phyloP scores from a whole-genome alignment of 441 rosid genomes.

The Bruguiera hainesii region DNA sequence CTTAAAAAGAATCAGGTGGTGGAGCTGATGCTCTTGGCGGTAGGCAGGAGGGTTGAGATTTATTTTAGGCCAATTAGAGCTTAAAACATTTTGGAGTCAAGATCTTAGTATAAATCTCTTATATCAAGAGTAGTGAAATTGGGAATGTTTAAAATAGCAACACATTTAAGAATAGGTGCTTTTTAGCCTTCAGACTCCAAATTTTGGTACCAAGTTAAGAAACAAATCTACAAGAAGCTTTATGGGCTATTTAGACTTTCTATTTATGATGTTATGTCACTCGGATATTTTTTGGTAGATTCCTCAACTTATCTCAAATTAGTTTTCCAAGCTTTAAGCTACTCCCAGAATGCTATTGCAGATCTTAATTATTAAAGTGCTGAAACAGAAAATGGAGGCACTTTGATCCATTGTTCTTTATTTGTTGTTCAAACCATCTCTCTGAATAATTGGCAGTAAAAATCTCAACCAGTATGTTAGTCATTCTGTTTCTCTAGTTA shows the following conservation, averaged over 20 bases:
- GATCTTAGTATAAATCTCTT: neutral
- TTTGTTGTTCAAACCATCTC: neutral
- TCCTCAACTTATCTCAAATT: neutral
- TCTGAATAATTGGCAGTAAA: neutral
- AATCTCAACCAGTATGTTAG: too few species aligned
- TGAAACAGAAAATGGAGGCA: too few species aligned
- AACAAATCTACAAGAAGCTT: neutral
- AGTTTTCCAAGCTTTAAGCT: conserved; percentile 1
- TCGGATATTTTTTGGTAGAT: conserved; percentile 1
- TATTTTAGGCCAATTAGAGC: neutral
- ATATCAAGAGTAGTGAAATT: neutral
- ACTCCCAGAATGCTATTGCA: neutral
- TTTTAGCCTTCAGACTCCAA: neutral
- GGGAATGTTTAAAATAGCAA: neutral
- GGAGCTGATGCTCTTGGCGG: too few species aligned
- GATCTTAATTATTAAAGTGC: neutral
- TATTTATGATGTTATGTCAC: neutral
- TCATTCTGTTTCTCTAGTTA: neutral
- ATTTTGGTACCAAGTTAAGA: neutral
- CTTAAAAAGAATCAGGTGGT: too few species aligned
- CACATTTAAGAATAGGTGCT: neutral
- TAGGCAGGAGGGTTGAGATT: neutral
- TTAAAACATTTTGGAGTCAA: neutral
- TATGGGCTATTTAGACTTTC: neutral
- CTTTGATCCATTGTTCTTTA: neutral